phyloP scores from a whole-genome alignment of 2,329 filamentous ascomycete species.

The Talaromyces sp. region DNA sequence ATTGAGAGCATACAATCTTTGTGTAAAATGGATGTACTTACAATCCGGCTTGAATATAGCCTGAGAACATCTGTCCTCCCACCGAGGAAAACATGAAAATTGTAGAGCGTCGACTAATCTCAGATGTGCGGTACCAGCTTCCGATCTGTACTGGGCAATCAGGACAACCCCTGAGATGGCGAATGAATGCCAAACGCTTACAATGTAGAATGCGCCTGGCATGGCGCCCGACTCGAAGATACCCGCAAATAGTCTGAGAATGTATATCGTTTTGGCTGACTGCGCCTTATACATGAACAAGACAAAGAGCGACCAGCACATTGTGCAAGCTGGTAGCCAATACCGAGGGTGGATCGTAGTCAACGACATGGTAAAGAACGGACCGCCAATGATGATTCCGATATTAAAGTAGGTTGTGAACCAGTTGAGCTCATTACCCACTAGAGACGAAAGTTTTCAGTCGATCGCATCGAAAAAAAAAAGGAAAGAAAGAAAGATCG shows the following conservation, averaged over 20 bases:
- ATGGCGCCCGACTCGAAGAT: constrained; percentile 9
- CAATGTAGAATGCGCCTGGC: constrained; percentile 6
- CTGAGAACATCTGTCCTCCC: constrained; percentile 8
- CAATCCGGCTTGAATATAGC: constrained; percentile 6
- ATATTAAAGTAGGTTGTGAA: constrained; percentile 11
- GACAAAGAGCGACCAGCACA: constrained; percentile 5
- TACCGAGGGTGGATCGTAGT: constrained; percentile 2
- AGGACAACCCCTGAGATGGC: no score
- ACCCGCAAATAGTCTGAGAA: constrained; percentile 6
- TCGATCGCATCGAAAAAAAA: no score
- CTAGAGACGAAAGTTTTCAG: neutral
- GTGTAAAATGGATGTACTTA: neutral
- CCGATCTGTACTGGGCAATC: neutral
- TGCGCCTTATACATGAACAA: constrained; percentile 5
- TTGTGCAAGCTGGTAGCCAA: constrained; percentile 6
- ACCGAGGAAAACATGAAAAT: constrained; percentile 5
- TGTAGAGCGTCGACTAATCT: constrained; percentile 3
- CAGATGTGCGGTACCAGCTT: constrained; percentile 6
- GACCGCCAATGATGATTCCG: constrained; percentile 5
- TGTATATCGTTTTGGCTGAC: constrained; percentile 2
- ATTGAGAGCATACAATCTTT: no score
- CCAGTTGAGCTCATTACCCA: constrained; percentile 9
- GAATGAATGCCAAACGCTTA: neutral
- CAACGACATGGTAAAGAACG: constrained; percentile 1
- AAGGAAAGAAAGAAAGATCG: neutral